Evolutionary conservation across 106 monocot genomes (phyloP).

Genomic region (Dendrobium nobile): DNA sequence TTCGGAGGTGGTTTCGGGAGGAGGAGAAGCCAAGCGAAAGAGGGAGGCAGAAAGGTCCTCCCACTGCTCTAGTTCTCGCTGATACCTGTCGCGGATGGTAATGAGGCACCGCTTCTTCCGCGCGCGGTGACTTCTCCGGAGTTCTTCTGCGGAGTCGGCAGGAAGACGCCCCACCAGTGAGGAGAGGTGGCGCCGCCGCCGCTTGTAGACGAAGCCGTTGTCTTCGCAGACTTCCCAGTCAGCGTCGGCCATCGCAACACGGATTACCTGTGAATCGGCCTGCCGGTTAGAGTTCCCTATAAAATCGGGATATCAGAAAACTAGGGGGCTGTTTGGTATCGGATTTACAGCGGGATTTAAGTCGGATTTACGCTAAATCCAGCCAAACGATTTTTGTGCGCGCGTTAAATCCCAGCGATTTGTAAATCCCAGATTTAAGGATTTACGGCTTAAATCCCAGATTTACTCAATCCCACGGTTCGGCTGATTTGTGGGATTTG

Average conservation of each 20-base stretch:
- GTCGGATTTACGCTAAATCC: too few relatives aligned
- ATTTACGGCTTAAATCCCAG: too few relatives aligned
- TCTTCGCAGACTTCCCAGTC: constrained; percentile 64
- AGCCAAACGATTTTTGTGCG: too few relatives aligned
- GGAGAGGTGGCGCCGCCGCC: constrained; percentile 5
- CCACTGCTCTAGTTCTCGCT: constrained; percentile 2
- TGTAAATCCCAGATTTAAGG: too few relatives aligned
- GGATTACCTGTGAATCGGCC: too few relatives aligned
- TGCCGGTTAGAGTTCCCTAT: too few relatives aligned
- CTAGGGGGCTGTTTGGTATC: too few relatives aligned
- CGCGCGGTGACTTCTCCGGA: not conserved
- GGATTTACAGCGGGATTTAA: too few relatives aligned
- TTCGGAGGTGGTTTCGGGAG: not conserved
- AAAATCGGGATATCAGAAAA: too few relatives aligned
- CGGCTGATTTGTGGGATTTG: too few relatives aligned
- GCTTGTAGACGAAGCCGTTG: constrained; percentile 52
- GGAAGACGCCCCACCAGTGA: not conserved
- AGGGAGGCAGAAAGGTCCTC: constrained; percentile 6
- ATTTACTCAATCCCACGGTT: too few relatives aligned
- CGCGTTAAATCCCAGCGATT: too few relatives aligned
- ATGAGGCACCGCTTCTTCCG: constrained; percentile 2
- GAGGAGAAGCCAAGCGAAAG: not conserved
- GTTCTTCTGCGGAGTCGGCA: not conserved
- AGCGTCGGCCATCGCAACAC: constrained; percentile 10
- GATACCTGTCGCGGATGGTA: constrained; percentile 5